Conservation (phyloP, 495 filamentous ascomycete species). For the Aspergillus olivimuriae region DNA sequence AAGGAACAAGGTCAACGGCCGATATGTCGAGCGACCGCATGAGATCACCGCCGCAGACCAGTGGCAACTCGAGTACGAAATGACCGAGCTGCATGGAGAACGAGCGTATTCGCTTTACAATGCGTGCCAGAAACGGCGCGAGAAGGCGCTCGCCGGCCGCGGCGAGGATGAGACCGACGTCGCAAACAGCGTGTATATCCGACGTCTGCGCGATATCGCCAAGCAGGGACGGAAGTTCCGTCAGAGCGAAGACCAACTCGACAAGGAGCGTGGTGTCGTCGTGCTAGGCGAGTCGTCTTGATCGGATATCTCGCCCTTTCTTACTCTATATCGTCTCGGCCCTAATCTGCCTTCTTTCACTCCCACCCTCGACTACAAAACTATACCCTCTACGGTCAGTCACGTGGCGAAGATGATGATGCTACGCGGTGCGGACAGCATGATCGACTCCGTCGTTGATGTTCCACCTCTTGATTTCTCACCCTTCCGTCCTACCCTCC, state of each 20-base stretch:
- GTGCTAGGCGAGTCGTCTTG: slow-evolving; percentile 18
- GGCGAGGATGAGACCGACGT: slow-evolving; percentile 30
- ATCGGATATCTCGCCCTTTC: not conserved
- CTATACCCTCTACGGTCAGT: too few species aligned
- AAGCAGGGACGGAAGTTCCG: slow-evolving; percentile 43
- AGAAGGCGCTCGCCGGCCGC: slow-evolving; percentile 30
- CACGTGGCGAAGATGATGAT: too few species aligned
- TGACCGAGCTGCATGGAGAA: slow-evolving; percentile 47
- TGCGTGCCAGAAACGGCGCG: slow-evolving; percentile 44
- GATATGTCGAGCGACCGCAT: slow-evolving; percentile 53
- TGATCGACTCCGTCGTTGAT: not conserved
- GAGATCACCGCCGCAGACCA: slow-evolving; percentile 42
- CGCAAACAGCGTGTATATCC: slow-evolving; percentile 30
- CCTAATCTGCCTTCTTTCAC: not conserved
- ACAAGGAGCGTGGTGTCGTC: slow-evolving; percentile 30
- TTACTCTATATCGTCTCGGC: too few species aligned
- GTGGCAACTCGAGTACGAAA: slow-evolving; percentile 73
- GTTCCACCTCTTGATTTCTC: too few species aligned
- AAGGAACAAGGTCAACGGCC: slow-evolving; percentile 66
- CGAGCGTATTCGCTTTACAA: slow-evolving; percentile 44
- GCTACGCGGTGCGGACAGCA: not conserved
- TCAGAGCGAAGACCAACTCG: slow-evolving; percentile 39
- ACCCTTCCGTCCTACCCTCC: too few species aligned
- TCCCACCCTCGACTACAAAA: too few species aligned
- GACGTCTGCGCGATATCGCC: slow-evolving; percentile 35